A percentile compares a stretch with the other conserved stretches of the same genome.
phyloP scores from a whole-genome alignment of 768 basidiomycete species.

The Rhizopogon sp. region DNA sequence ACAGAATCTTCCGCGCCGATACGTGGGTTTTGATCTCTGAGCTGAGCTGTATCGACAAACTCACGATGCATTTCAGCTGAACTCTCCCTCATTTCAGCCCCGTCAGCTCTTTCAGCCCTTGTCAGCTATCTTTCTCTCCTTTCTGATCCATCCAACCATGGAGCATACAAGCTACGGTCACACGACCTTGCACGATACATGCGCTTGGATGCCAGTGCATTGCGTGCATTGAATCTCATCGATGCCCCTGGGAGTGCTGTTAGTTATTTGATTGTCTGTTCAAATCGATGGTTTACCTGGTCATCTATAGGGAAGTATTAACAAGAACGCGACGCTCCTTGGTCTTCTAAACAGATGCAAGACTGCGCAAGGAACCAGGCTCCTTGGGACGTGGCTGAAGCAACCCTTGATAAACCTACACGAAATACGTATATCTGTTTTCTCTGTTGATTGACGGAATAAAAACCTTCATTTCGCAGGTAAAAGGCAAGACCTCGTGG shows the following conservation, averaged over 20 bases:
- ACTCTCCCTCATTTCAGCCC: conserved; percentile 69
- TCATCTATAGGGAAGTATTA: conserved; percentile 44
- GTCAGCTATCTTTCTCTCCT: conserved; percentile 79
- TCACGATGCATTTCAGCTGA: conserved; percentile 49
- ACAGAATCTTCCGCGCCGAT: background rate
- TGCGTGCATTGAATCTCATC: conserved; percentile 83
- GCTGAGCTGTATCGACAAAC: background rate
- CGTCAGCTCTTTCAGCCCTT: conserved; percentile 77
- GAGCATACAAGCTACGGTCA: conserved; percentile 72
- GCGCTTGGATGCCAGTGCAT: conserved; percentile 92
- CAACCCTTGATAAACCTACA: conserved; percentile 94
- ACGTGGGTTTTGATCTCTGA: background rate
- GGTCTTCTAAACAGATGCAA: conserved; percentile 94
- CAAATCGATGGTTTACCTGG: background rate
- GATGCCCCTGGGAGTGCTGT: conserved; percentile 48
- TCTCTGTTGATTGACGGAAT: background rate
- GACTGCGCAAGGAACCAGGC: conserved; percentile 86
- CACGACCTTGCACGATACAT: conserved; percentile 95
- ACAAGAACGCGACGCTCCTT: conserved; percentile 82
- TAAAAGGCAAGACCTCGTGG: conserved; percentile 83
- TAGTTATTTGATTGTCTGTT: background rate
- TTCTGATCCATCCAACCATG: conserved; percentile 72
- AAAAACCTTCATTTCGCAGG: conserved; percentile 35
- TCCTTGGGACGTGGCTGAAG: conserved; percentile 90
- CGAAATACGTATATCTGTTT: conserved; percentile 62